Base-by-base conservation (phyloP, 2,329 filamentous ascomycete genomes). In the Colletotrichum australisinense region DNA sequence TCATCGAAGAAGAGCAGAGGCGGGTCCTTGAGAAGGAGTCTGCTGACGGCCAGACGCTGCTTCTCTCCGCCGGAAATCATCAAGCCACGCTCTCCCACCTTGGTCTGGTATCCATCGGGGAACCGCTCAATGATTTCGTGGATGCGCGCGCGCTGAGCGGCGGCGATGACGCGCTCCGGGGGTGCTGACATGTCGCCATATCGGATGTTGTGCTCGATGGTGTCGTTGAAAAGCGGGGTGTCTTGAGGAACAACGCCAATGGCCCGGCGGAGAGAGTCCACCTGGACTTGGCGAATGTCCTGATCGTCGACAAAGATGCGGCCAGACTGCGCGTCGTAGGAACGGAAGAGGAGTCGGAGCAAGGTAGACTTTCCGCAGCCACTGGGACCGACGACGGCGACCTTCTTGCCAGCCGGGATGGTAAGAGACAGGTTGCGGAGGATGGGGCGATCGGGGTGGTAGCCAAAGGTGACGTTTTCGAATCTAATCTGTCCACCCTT, bases 211-310 rank as follows among this genome's bases (percentile, higher is more conserved):
- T 98, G 95, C 80, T 94, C 93, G 72, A 99, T 96, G 0, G 95
- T 97, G 79, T 98, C 95, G 81, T 99, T 99, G 87, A 99, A 99
- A 1, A 99, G 88, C 0, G 97, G 95, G 0, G 97, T 98, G 78
- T 99, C 97, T 81, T 99, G 97, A 0, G 97, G 97, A 0, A 99
- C 97, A 19, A 99, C 96, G 26, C 97, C 97, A 75, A 99, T 98
- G 2, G 93, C 90, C 76, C 90, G 91, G 7, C 97, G 92, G 32
- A 99, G 86, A 46, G 94, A 97, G 66, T 97, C 94, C 2, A 98
- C 83, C 12, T 88, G 92, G 1, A 99, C 93, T 72, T 94, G 89
- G 53, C 94, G 93, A 76, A 99, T 91, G 80, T 99, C 95, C 80
- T 99, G 97, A 65, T 93, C 95, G 79, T 99, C 97, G 73, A 99